Conservation (phyloP, 2,329 filamentous ascomycete genomes). For the Elsinoe batatas region DNA sequence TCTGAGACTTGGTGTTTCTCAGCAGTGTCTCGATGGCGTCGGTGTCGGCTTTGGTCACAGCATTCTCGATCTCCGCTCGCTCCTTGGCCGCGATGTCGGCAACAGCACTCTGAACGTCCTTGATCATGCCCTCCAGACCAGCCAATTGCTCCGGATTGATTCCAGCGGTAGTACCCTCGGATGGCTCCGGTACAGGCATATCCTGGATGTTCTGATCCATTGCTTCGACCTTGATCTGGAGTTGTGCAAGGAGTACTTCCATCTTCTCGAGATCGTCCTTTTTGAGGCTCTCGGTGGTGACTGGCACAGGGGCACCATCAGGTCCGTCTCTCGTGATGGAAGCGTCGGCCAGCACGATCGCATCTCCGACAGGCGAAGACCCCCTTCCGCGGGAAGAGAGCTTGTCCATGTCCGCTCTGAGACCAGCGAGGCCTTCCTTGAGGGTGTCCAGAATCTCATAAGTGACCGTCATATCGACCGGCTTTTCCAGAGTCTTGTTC, state of each 20-base stretch:
- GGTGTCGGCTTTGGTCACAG: slow-evolving; percentile 70
- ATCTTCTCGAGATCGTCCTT: slow-evolving; percentile 74
- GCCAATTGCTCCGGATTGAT: slow-evolving; percentile 44
- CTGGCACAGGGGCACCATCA: slow-evolving; percentile 16
- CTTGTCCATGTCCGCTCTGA: slow-evolving; percentile 68
- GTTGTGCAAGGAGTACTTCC: slow-evolving; percentile 70
- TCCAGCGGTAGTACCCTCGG: slow-evolving; percentile 25
- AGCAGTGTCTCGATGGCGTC: slow-evolving; percentile 85
- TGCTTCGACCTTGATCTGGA: slow-evolving; percentile 74
- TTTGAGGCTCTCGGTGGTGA: slow-evolving; percentile 37
- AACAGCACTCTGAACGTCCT: slow-evolving; percentile 53
- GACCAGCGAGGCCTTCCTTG: slow-evolving; percentile 65
- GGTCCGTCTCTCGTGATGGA: slow-evolving; percentile 26
- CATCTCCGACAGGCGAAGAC: slow-evolving; percentile 40
- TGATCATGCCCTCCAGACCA: slow-evolving; percentile 35
- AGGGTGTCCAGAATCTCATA: slow-evolving; percentile 85
- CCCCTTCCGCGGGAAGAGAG: slow-evolving; percentile 48
- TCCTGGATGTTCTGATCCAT: slow-evolving; percentile 49
- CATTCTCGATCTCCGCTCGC: slow-evolving; percentile 36
- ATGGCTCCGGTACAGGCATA: slow-evolving; percentile 32
- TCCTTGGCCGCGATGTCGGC: slow-evolving; percentile 39
- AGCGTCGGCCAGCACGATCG: slow-evolving; percentile 48
- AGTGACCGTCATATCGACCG: slow-evolving; percentile 70
- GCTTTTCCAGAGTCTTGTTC: slow-evolving; percentile 64
- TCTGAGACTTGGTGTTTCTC: slow-evolving; percentile 74